These are phyloP conservation scores for Neurospora intermedia DNA, from an alignment of 495 filamentous ascomycete species.

Conservation along the genomic window DNA sequence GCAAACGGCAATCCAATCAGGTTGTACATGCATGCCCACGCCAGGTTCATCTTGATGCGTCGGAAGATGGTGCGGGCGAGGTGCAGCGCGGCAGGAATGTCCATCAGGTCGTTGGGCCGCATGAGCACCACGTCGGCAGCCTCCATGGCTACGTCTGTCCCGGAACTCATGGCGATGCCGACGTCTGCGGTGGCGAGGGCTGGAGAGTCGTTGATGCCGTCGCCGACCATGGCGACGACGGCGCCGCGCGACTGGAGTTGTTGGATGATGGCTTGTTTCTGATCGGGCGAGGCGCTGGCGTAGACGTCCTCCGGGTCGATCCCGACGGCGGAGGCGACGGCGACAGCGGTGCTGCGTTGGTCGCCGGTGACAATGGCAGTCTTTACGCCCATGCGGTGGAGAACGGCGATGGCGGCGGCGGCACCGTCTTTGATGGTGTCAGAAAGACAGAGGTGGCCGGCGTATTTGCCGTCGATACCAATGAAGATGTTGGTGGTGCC, in stretches of 20 bases:
- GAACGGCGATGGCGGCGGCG: conserved; percentile 68
- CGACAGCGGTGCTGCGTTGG: conserved; percentile 65
- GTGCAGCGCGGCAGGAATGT: conserved; percentile 74
- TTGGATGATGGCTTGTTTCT: conserved; percentile 78
- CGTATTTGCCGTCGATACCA: conserved; percentile 69
- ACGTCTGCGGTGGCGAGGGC: conserved; percentile 87
- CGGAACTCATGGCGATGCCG: conserved; percentile 83
- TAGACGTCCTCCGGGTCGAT: conserved; percentile 65
- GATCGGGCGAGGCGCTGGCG: conserved; percentile 73
- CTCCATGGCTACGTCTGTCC: conserved; percentile 97
- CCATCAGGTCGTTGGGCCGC: conserved; percentile 81
- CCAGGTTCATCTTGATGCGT: conserved; percentile 86
- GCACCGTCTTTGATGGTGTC: conserved; percentile 88
- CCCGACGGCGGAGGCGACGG: conserved; percentile 73
- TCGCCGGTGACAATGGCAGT: conserved; percentile 93
- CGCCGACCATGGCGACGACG: conserved; percentile 91
- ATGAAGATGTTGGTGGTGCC: conserved; percentile 87
- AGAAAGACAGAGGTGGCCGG: conserved; percentile 70
- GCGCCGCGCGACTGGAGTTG: conserved; percentile 60
- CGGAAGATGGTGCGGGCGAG: conserved; percentile 78
- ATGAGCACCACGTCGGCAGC: conserved; percentile 94
- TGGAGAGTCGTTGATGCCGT: conserved; percentile 98
- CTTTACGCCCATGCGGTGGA: conserved; percentile 73
- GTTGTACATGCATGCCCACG: conserved; percentile 92
- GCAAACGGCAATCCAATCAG: conserved; percentile 86